Conservation (phyloP, 257 asterid genomes). For the Oldenlandia corymbosa region DNA sequence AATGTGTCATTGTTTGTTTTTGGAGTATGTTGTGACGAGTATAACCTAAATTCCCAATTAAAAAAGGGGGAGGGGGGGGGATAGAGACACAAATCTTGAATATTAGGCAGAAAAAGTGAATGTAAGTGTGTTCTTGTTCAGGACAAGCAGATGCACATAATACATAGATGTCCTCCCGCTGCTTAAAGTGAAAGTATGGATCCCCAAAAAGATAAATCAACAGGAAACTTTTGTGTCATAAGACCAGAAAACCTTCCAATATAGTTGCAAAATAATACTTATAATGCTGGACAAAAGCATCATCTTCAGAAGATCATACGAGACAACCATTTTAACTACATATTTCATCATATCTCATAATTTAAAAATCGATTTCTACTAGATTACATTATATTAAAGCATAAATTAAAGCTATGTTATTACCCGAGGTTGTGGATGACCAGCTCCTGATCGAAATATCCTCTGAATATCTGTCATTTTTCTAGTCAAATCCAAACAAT, state of each 20-base stretch:
- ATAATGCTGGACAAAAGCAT: background rate
- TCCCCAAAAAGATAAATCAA: too few relatives aligned
- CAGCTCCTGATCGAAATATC: slow-evolving; percentile 79
- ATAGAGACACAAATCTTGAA: background rate
- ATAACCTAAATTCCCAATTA: background rate
- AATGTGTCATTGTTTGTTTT: background rate
- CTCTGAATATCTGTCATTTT: slow-evolving; percentile 66
- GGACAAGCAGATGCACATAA: too few relatives aligned
- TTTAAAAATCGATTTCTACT: too few relatives aligned
- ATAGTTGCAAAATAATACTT: background rate
- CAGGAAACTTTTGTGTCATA: background rate
- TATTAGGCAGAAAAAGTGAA: background rate
- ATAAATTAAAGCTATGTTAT: slow-evolving; percentile 14
- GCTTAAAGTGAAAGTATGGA: too few relatives aligned
- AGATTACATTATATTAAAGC: background rate
- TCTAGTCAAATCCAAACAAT: slow-evolving; percentile 38
- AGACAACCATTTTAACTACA: background rate
- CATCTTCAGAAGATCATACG: background rate
- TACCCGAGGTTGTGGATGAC: slow-evolving; percentile 91
- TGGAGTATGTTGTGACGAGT: background rate
- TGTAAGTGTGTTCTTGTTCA: too few relatives aligned
- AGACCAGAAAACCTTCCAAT: background rate
- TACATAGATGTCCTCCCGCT: too few relatives aligned
- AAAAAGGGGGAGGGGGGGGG: background rate
- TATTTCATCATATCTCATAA: too few relatives aligned